Evolutionary conservation across 2,329 filamentous ascomycete genomes (phyloP).

Genomic region (Coleophoma eucalyptorum): DNA sequence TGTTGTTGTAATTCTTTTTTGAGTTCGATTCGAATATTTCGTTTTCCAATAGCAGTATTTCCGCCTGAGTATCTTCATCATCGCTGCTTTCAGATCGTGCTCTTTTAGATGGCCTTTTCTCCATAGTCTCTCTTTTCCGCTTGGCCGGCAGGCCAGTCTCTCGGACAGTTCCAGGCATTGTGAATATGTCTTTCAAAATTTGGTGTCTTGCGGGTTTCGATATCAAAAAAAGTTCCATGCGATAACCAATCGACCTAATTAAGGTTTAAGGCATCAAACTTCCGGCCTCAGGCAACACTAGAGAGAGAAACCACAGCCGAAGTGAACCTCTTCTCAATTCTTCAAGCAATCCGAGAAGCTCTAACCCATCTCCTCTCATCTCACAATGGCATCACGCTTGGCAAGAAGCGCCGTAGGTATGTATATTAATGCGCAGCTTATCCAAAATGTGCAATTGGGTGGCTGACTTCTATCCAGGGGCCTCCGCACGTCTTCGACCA

Average conservation of each 20-base stretch:
- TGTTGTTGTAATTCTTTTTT: slow-evolving; percentile 89
- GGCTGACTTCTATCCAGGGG: slow-evolving; percentile 43
- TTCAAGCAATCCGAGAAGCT: slow-evolving; percentile 24
- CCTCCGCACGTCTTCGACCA: slow-evolving; percentile 87
- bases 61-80: slow-evolving; percentile 49
- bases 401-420: slow-evolving; percentile 92
- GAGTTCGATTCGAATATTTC: slow-evolving; percentile 85
- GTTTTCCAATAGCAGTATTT: slow-evolving; percentile 72
- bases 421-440: slow-evolving; percentile 34
- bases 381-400: slow-evolving; percentile 96
- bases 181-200: slow-evolving; percentile 4
- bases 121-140: slow-evolving; percentile 48
- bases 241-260: not conserved
- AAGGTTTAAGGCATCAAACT: not conserved
- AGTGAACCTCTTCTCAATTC: slow-evolving; percentile 4
- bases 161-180: slow-evolving; percentile 21
- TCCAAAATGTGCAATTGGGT: slow-evolving; percentile 15
- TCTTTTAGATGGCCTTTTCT: slow-evolving; percentile 40
- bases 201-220: not conserved
- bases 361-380: slow-evolving; percentile 51
- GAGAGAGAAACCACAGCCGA: not conserved
- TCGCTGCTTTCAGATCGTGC: slow-evolving; percentile 38
- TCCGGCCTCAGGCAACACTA: not conserved
- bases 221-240: not conserved
- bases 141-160: slow-evolving; percentile 16